Evolutionary conservation across 371 early-diverging fungal genomes (phyloP).

Genomic region (Mortierella sp.): DNA sequence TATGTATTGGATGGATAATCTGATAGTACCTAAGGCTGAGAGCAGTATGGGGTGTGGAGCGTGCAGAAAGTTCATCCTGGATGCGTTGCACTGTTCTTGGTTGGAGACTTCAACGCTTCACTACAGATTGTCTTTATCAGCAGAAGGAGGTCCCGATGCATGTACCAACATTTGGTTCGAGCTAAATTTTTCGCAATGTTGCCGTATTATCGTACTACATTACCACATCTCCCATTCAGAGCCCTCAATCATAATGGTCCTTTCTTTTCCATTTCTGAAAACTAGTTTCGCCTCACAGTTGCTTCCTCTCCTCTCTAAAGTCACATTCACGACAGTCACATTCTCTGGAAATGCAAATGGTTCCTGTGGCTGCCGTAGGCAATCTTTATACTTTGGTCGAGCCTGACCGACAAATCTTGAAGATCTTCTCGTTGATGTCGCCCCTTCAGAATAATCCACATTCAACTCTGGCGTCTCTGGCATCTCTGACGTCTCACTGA

Average conservation of each 20-base stretch:
- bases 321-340: conserved; percentile 5
- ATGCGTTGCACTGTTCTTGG: conserved; percentile 69
- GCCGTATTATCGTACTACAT: too few species aligned
- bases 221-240: too few species aligned
- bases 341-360: neutral
- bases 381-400: neutral
- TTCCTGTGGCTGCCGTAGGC: neutral
- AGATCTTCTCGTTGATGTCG: neutral
- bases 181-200: too few species aligned
- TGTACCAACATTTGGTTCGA: too few species aligned
- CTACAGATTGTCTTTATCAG: conserved; percentile 51
- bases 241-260: too few species aligned
- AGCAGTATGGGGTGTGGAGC: too few species aligned
- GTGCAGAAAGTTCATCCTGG: conserved; percentile 62
- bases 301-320: neutral
- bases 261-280: too few species aligned
- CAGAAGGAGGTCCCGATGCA: neutral
- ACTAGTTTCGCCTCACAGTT: too few species aligned
- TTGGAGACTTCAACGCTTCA: conserved; percentile 72
- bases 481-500: neutral
- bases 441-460: neutral
- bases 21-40: too few species aligned
- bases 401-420: neutral
- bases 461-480: neutral
- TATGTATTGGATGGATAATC: too few species aligned